These are phyloP conservation scores for Acidomyces sp. DNA, from an alignment of 495 filamentous ascomycete genomes.

Conservation along the genomic window DNA sequence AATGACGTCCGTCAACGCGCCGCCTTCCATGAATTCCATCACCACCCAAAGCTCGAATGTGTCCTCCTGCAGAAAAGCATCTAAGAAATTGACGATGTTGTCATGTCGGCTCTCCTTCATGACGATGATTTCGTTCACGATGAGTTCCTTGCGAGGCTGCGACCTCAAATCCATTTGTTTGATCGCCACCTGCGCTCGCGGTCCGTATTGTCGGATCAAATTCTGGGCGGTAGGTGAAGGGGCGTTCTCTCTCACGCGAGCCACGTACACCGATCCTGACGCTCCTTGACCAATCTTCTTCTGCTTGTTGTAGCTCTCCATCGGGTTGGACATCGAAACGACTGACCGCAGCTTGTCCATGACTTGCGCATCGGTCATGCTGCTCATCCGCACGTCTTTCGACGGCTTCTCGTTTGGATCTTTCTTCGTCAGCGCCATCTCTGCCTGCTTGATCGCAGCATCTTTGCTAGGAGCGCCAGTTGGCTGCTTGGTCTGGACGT, in stretches of 20 bases:
- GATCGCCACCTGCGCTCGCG: conserved; percentile 73
- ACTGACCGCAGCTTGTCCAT: conserved; percentile 89
- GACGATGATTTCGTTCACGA: conserved; percentile 98
- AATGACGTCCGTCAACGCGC: conserved; percentile 94
- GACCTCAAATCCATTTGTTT: conserved; percentile 99
- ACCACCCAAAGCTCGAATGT: conserved; percentile 94
- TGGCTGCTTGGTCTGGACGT: conserved; percentile 68
- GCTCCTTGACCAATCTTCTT: conserved; percentile 99
- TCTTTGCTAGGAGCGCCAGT: conserved; percentile 27
- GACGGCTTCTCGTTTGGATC: conserved; percentile 67
- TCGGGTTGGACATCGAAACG: conserved; percentile 83
- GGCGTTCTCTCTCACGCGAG: conserved; percentile 70
- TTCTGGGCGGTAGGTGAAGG: conserved; percentile 51
- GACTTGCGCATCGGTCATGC: conserved; percentile 90
- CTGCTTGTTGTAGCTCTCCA: conserved; percentile 88
- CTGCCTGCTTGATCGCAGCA: conserved; percentile 35
- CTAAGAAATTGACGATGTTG: conserved; percentile 98
- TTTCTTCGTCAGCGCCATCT: conserved; percentile 67
- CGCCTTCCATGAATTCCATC: conserved; percentile 99
- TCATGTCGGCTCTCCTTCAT: conserved; percentile 98
- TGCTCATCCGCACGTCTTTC: conserved; percentile 91
- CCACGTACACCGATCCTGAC: conserved; percentile 95
- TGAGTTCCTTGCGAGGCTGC: conserved; percentile 94
- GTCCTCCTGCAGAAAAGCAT: conserved; percentile 88
- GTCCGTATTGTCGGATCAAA: conserved; percentile 54